These are phyloP conservation scores for Ceratobasidium sp. DNA, from an alignment of 1,284 basidiomycete species.

Conservation along the genomic window DNA sequence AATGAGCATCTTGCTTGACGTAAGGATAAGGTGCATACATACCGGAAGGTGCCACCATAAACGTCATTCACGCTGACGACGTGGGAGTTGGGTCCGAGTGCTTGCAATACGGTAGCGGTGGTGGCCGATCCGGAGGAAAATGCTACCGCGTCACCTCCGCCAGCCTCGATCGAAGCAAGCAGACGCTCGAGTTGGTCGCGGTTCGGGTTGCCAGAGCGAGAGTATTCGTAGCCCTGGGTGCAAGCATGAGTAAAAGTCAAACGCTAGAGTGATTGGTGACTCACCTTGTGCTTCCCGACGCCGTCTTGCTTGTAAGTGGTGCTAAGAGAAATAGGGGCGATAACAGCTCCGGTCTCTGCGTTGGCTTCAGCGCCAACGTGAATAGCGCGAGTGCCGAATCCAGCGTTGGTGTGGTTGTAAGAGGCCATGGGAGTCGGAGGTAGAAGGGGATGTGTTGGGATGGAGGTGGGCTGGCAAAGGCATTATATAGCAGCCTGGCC, in stretches of 20 bases:
- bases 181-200: conserved; percentile 78
- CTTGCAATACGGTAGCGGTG: conserved; percentile 86
- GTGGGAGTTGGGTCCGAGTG: conserved; percentile 81
- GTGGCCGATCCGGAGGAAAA: conserved; percentile 61
- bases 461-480: not conserved
- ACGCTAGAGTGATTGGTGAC: conserved; percentile 48
- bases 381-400: conserved; percentile 56
- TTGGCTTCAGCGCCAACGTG: conserved; percentile 89
- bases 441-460: not conserved
- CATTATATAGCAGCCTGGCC: not conserved
- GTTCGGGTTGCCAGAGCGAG: conserved; percentile 92
- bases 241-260: not conserved
- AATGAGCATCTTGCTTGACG: conserved; percentile 18
- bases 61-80: conserved; percentile 91
- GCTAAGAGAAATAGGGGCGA: conserved; percentile 89
- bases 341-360: conserved; percentile 86
- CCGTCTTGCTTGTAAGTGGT: conserved; percentile 92
- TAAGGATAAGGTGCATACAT: conserved; percentile 55
- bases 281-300: conserved; percentile 86
- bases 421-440: not conserved
- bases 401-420: conserved; percentile 13
- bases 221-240: conserved; percentile 84
- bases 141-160: conserved; percentile 81
- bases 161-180: conserved; percentile 80
- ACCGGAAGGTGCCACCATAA: conserved; percentile 93